Evolutionary conservation across 306 rosid species (phyloP).

Genomic region (Canavalia ensiformis): DNA sequence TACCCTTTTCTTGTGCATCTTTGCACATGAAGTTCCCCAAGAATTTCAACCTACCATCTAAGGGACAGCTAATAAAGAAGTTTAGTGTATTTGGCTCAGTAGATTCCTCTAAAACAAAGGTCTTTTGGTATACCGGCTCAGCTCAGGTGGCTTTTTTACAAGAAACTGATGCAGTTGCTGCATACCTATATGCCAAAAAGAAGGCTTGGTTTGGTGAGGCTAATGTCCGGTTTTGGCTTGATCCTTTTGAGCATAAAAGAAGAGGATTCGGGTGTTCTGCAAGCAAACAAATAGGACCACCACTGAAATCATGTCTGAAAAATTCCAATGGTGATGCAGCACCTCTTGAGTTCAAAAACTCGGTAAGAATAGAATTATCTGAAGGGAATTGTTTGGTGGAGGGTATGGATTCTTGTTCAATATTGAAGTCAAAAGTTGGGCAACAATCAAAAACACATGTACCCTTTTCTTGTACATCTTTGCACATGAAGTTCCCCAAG

Average conservation of each 20-base stretch:
- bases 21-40: conserved; percentile 57
- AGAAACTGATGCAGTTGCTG: conserved; percentile 50
- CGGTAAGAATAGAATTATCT: background rate
- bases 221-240: conserved; percentile 55
- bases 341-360: conserved; percentile 13
- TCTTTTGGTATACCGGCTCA: conserved; percentile 31
- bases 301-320: conserved; percentile 56
- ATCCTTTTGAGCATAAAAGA: conserved; percentile 45
- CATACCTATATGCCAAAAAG: conserved; percentile 54
- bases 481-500: conserved; percentile 57
- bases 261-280: conserved; percentile 23
- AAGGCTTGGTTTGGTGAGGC: conserved; percentile 43
- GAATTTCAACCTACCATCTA: conserved; percentile 53
- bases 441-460: conserved; percentile 21
- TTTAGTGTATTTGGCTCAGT: conserved; percentile 57
- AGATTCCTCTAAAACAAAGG: conserved; percentile 48
- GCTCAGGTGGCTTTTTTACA: conserved; percentile 52
- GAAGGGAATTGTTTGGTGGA: conserved; percentile 17
- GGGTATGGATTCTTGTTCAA: conserved; percentile 44
- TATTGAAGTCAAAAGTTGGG: conserved; percentile 40
- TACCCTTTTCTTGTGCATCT: conserved; percentile 32
- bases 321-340: background rate
- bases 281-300: conserved; percentile 40
- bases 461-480: conserved; percentile 33
- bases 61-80: conserved; percentile 48